A percentile compares a stretch with the other conserved stretches of the same genome.
Evolutionary conservation across 495 filamentous ascomycete species (phyloP).

Genomic region (Aspergillus cavernicola): DNA sequence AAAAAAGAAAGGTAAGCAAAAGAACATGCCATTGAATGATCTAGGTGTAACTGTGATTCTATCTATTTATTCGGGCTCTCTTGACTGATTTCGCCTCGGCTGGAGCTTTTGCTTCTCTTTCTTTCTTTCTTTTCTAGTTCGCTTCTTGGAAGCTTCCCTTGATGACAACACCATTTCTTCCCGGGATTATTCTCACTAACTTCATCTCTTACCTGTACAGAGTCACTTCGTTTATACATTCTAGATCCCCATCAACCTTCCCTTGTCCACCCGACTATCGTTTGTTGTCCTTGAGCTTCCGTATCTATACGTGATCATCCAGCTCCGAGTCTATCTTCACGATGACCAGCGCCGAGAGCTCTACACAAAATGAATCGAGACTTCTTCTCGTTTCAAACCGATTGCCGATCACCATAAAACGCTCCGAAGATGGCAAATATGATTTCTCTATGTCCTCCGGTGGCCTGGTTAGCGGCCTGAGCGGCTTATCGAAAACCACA

Average conservation of each 20-base stretch:
- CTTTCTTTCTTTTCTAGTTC: neutral
- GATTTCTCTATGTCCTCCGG: conserved; percentile 93
- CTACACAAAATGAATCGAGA: conserved; percentile 33
- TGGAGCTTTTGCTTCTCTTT: no score
- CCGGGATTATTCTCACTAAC: neutral
- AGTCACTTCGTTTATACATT: neutral
- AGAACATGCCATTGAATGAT: neutral
- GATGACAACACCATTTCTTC: neutral
- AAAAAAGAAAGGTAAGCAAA: conserved; percentile 4
- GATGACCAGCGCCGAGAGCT: conserved; percentile 37
- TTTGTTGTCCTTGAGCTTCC: neutral
- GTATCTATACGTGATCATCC: neutral
- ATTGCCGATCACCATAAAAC: conserved; percentile 91
- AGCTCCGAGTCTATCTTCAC: conserved; percentile 4
- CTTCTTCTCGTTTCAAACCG: conserved; percentile 91
- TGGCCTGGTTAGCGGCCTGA: conserved; percentile 86
- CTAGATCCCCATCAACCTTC: neutral
- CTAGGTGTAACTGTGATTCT: neutral
- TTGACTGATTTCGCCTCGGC: conserved; percentile 1
- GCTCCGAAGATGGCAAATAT: conserved; percentile 77
- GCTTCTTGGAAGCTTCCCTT: neutral
- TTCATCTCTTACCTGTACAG: neutral
- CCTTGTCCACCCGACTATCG: neutral
- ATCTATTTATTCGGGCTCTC: no score
- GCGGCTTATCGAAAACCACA: conserved; percentile 83